These are phyloP conservation scores for Phalaenopsis hybrid DNA, from an alignment of 116 monocot genomes.

Conservation along the genomic window DNA sequence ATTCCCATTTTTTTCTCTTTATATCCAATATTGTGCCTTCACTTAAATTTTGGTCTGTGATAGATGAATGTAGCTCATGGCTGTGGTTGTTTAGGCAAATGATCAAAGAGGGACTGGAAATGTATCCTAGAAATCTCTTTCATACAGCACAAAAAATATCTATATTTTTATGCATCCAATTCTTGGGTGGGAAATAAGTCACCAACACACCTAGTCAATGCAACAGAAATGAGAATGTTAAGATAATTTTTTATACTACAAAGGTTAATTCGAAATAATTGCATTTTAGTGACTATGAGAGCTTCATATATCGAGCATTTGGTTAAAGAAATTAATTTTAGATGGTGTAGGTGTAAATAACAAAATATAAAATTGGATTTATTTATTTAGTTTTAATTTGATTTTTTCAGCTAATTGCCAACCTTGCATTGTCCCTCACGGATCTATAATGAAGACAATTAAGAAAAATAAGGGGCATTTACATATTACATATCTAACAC, in stretches of 20 bases:
- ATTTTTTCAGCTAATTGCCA: not conserved
- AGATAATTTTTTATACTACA: not conserved
- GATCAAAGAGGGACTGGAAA: not conserved
- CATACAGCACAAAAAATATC: not conserved
- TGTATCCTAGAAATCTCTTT: not conserved
- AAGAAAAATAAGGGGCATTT: not conserved
- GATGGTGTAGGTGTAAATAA: too few relatives aligned
- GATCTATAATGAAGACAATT: not conserved
- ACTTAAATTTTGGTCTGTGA: not conserved
- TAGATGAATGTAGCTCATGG: not conserved
- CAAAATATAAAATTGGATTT: not conserved
- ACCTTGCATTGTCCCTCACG: not conserved
- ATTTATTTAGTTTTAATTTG: not conserved
- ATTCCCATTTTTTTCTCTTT: too few relatives aligned
- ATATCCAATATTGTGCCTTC: not conserved
- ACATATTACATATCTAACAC: too few relatives aligned
- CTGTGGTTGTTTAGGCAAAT: not conserved
- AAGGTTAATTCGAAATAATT: not conserved
- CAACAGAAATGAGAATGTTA: not conserved
- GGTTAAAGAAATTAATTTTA: too few relatives aligned
- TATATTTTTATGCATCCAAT: not conserved
- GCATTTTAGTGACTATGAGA: not conserved
- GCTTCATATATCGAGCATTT: not conserved
- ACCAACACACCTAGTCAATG: not conserved
- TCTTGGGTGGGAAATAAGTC: not conserved